phyloP scores from a whole-genome alignment of 345 rosid genomes.

The Anastatica hierochuntica region DNA sequence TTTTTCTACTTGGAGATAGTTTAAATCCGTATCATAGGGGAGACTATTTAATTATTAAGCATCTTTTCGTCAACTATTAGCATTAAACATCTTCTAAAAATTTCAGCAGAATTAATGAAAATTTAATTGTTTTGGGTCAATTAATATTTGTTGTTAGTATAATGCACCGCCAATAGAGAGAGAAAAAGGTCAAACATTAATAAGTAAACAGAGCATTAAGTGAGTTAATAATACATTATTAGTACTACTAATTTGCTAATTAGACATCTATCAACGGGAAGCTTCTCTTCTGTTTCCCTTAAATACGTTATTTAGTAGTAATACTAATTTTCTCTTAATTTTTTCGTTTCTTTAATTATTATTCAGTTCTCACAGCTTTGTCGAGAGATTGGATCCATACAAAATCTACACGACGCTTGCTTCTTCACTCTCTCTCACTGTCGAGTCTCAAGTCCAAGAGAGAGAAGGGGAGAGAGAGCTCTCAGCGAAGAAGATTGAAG shows the following conservation, averaged over 20 bases:
- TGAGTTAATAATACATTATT: background rate
- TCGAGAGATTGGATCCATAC: constrained; percentile 49
- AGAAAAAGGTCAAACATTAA: too few relatives aligned
- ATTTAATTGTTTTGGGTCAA: too few relatives aligned
- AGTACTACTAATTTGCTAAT: background rate
- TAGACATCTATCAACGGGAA: constrained; percentile 19
- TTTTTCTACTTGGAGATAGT: too few relatives aligned
- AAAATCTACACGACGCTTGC: background rate
- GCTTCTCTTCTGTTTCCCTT: constrained; percentile 22
- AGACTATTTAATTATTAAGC: too few relatives aligned
- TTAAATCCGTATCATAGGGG: too few relatives aligned
- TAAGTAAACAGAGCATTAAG: too few relatives aligned
- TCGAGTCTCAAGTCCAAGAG: background rate
- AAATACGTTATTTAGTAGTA: constrained; percentile 9
- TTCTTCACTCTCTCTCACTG: constrained; percentile 24
- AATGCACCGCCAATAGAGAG: too few relatives aligned
- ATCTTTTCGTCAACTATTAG: too few relatives aligned
- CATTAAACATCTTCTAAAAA: background rate
- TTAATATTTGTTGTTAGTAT: too few relatives aligned
- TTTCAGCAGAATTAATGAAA: background rate
- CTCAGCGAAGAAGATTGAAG: background rate
- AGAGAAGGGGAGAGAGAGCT: background rate
- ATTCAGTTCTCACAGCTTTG: constrained; percentile 22
- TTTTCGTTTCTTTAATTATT: background rate
- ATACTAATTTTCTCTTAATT: background rate